phyloP scores from a whole-genome alignment of 257 asterid genomes.

The Scutellaria baicalensis region DNA sequence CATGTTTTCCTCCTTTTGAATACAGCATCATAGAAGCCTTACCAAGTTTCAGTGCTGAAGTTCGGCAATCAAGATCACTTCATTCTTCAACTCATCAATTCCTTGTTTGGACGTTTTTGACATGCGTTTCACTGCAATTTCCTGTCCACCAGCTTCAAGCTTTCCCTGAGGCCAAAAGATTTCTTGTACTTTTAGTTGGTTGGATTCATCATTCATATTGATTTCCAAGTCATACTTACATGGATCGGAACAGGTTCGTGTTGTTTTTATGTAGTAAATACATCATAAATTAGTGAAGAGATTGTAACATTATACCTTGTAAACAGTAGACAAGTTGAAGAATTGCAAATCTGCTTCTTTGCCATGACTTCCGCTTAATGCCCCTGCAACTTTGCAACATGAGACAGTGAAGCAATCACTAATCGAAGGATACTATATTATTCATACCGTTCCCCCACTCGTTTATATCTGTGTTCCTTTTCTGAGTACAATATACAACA shows the following conservation, averaged over 20 bases:
- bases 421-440: not conserved
- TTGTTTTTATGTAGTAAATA: not conserved
- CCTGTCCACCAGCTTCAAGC: not conserved
- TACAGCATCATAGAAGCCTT: not conserved
- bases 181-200: not conserved
- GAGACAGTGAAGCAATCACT: not conserved
- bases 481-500: not conserved
- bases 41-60: not conserved
- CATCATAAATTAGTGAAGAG: not conserved
- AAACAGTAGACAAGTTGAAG: not conserved
- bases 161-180: not conserved
- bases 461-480: not conserved
- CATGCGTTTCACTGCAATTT: not conserved
- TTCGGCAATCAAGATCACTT: not conserved
- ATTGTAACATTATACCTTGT: not conserved
- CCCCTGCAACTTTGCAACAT: not conserved
- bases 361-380: not conserved
- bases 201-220: not conserved
- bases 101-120: not conserved
- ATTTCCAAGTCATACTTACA: not conserved
- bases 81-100: not conserved
- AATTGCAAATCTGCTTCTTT: not conserved
- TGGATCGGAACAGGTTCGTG: not conserved
- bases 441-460: not conserved
- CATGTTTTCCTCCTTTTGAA: not conserved